phyloP scores from a whole-genome alignment of 2,329 filamentous ascomycete genomes.

The Xylariaceae sp. region DNA sequence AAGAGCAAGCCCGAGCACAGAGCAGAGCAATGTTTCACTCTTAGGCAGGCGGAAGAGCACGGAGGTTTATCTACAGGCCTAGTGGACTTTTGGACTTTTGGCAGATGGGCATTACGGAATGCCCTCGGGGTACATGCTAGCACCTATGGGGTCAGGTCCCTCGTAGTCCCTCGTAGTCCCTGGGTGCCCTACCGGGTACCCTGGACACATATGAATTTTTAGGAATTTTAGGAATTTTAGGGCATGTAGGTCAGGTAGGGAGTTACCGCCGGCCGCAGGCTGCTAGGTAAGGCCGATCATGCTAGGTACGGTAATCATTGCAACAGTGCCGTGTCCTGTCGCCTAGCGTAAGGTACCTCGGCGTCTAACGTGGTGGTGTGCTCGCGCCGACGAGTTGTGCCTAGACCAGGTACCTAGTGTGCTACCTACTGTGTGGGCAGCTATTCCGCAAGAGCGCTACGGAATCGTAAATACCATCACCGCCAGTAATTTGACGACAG shows the following conservation, averaged over 20 bases:
- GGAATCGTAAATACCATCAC: too few species aligned
- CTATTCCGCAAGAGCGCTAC: too few species aligned
- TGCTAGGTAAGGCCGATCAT: background rate
- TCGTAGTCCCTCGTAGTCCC: background rate
- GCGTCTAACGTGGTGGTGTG: too few species aligned
- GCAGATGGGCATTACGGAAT: background rate
- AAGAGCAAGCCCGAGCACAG: too few species aligned
- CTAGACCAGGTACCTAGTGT: background rate
- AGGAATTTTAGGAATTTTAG: background rate
- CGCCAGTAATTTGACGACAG: too few species aligned
- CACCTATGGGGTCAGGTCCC: slow-evolving; percentile 5
- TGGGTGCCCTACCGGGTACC: slow-evolving; percentile 11
- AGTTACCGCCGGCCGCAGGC: too few species aligned
- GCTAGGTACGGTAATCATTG: background rate
- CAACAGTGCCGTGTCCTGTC: background rate
- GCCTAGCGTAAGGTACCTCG: background rate
- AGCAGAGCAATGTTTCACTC: slow-evolving; percentile 32
- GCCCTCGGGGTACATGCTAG: background rate
- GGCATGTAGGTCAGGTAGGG: background rate
- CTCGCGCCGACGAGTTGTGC: background rate
- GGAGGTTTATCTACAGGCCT: slow-evolving; percentile 12
- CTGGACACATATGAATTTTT: background rate
- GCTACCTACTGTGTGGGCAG: too few species aligned
- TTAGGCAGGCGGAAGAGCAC: slow-evolving; percentile 23
- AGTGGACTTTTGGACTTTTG: background rate